phyloP scores from a whole-genome alignment of 2,329 filamentous ascomycete genomes.

The Bipolaris oryzae region DNA sequence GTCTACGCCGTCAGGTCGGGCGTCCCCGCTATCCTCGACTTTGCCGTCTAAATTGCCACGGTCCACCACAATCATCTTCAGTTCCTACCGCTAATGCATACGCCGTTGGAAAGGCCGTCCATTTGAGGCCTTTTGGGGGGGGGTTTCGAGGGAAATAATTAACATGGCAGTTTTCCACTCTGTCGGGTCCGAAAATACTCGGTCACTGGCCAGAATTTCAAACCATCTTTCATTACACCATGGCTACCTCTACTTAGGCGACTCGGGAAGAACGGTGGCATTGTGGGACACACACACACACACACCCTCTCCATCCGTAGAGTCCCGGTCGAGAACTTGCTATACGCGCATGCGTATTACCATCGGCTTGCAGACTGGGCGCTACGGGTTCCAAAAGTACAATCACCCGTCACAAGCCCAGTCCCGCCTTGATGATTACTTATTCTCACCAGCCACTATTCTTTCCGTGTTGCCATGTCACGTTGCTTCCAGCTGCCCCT shows the following conservation, averaged over 20 bases:
- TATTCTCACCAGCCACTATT: neutral
- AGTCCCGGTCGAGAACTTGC: neutral
- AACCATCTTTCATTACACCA: neutral
- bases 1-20: slow-evolving; percentile 4
- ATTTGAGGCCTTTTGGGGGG: neutral
- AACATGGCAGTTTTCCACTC: slow-evolving; percentile 4
- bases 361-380: slow-evolving; percentile 1
- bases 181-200: slow-evolving; percentile 5
- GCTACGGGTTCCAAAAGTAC: neutral
- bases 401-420: neutral
- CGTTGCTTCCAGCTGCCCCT: neutral
- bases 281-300: slow-evolving; percentile 8
- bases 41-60: slow-evolving; percentile 13
- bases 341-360: neutral
- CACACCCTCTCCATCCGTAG: no score
- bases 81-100: slow-evolving; percentile 1
- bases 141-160: neutral
- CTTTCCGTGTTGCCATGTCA: neutral
- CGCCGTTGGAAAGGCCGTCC: slow-evolving; percentile 7
- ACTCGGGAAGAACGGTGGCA: slow-evolving; percentile 6
- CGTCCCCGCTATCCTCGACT: slow-evolving; percentile 2
- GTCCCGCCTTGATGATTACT: neutral
- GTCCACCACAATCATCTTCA: neutral
- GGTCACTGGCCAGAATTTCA: neutral
- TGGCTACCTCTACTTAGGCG: neutral